These are phyloP conservation scores for Apiospora pterosperma DNA, from an alignment of 2,329 filamentous ascomycete species.

Conservation along the genomic window DNA sequence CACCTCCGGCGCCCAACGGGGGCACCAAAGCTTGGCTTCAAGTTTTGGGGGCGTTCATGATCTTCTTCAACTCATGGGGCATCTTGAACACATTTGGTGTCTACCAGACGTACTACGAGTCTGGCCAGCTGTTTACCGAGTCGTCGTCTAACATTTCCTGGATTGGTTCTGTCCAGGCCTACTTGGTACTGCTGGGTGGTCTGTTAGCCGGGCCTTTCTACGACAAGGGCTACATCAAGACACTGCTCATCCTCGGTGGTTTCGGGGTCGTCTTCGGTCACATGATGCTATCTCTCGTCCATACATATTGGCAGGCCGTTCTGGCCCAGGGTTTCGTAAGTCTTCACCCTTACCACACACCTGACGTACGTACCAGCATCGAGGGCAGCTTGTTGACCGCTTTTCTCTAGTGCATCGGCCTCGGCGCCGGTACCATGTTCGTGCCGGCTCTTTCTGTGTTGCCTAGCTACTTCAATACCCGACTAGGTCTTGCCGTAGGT, in stretches of 20 bases:
- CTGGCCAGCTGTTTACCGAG: conserved; percentile 4
- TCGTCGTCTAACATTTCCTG: conserved; percentile 17
- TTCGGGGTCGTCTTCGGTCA: conserved; percentile 43
- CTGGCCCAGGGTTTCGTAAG: conserved; percentile 34
- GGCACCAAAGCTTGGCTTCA: conserved; percentile 15
- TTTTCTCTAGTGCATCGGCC: conserved; percentile 8
- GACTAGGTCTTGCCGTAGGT: conserved; percentile 45
- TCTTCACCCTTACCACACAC: conserved; percentile 12
- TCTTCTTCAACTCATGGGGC: conserved; percentile 20
- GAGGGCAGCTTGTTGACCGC: conserved; percentile 28
- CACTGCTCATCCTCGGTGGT: conserved; percentile 11
- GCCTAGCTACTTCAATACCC: conserved; percentile 41
- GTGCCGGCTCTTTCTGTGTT: conserved; percentile 30
- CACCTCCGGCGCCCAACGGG: not conserved
- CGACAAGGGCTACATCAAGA: conserved; percentile 16
- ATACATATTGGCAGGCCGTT: conserved; percentile 37
- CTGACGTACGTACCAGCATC: conserved; percentile 34
- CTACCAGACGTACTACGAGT: conserved; percentile 20
- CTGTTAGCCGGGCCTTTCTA: conserved; percentile 16
- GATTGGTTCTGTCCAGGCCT: conserved; percentile 19
- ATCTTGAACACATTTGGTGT: conserved; percentile 18
- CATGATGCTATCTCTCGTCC: conserved; percentile 55
- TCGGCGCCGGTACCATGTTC: conserved; percentile 34
- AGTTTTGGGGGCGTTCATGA: conserved; percentile 16
- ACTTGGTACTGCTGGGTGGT: conserved; percentile 14